phyloP scores from a whole-genome alignment of 106 monocot genomes.

The Phalaenopsis equestris region DNA sequence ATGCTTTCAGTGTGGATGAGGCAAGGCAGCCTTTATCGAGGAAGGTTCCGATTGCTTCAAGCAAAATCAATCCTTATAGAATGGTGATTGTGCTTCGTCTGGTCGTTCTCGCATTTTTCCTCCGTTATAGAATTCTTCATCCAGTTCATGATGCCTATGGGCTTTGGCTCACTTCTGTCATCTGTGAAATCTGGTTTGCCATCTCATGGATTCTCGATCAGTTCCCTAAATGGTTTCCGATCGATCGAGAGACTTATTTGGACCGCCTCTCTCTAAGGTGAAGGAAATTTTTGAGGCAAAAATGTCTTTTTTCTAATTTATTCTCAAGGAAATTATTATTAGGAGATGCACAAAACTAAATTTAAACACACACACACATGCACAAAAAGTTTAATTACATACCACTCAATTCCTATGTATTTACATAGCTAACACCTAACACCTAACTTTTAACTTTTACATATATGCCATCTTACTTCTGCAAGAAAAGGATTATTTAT shows the following conservation, averaged over 20 bases:
- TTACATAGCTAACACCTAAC: too few relatives aligned
- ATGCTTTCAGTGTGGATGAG: slow-evolving; percentile 59
- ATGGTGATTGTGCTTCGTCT: slow-evolving; percentile 87
- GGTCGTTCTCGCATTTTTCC: slow-evolving; percentile 74
- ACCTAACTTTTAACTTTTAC: too few relatives aligned
- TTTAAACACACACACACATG: too few relatives aligned
- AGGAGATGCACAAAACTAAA: too few relatives aligned
- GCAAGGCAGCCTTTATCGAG: slow-evolving; percentile 84
- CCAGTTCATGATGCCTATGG: slow-evolving; percentile 79
- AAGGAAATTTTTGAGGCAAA: neutral
- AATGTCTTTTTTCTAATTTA: too few relatives aligned
- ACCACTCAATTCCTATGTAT: too few relatives aligned
- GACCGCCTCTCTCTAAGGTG: slow-evolving; percentile 91
- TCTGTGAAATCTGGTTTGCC: slow-evolving; percentile 97
- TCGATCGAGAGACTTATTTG: slow-evolving; percentile 91
- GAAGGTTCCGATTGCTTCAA: slow-evolving; percentile 87
- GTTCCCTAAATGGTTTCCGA: slow-evolving; percentile 97
- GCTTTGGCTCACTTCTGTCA: slow-evolving; percentile 81
- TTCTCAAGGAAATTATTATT: too few relatives aligned
- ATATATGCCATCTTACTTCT: too few relatives aligned
- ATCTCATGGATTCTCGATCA: slow-evolving; percentile 96
- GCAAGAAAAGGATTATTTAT: too few relatives aligned
- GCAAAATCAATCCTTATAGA: slow-evolving; percentile 87
- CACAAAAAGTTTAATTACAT: too few relatives aligned
- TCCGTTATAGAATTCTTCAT: slow-evolving; percentile 72